Conservation (phyloP, 306 rosid species). For the Castanea crenata region DNA sequence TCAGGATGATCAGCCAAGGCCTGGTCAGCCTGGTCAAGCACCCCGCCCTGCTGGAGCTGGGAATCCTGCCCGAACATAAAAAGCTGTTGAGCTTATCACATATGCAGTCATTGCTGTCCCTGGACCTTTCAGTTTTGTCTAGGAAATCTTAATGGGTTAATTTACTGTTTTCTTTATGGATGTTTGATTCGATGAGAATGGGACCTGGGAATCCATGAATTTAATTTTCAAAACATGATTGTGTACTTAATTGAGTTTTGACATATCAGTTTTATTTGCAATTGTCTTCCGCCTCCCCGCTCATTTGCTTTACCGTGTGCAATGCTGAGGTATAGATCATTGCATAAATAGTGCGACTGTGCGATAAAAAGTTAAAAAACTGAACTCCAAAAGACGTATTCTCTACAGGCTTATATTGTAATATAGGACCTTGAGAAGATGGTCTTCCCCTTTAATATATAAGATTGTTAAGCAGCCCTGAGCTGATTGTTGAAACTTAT, state of each 20-base stretch:
- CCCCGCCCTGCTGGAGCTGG: slow-evolving; percentile 58
- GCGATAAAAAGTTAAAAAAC: too few species aligned
- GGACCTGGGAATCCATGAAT: not conserved
- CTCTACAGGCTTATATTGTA: too few species aligned
- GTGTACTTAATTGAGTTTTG: not conserved
- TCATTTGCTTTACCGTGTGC: not conserved
- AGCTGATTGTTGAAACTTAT: not conserved
- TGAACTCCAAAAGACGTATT: too few species aligned
- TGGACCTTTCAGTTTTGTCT: slow-evolving; percentile 2
- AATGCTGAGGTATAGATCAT: too few species aligned
- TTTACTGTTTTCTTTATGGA: not conserved
- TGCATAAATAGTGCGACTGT: too few species aligned
- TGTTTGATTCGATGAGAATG: not conserved
- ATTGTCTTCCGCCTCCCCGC: too few species aligned
- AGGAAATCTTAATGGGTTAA: not conserved
- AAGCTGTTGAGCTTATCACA: not conserved
- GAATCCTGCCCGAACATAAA: slow-evolving; percentile 44
- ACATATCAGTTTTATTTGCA: not conserved
- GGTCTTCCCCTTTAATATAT: not conserved
- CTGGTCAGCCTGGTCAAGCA: slow-evolving; percentile 70
- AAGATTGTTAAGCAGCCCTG: not conserved
- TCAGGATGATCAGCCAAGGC: slow-evolving; percentile 68
- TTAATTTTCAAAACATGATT: not conserved
- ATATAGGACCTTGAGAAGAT: not conserved
- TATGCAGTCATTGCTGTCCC: not conserved